A percentile compares a stretch with the other conserved stretches of the same genome.
These are phyloP conservation scores for Alternaria angustiovoidea DNA, from an alignment of 2,329 filamentous ascomycete species.

Conservation along the genomic window DNA sequence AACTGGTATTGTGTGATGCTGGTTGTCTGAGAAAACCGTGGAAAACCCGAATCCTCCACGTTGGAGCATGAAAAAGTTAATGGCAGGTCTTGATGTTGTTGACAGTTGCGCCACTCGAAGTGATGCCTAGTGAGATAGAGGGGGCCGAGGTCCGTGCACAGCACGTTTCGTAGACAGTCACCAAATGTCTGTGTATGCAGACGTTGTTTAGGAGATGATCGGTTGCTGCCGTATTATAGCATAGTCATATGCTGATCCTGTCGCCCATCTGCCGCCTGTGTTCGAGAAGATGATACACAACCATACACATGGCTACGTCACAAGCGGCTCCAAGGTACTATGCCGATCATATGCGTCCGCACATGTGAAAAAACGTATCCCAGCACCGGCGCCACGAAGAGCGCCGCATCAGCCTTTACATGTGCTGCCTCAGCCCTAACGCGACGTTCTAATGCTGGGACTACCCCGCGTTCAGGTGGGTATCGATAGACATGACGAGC, in stretches of 20 bases:
- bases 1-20: fast-evolving
- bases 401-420: neutral
- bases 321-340: neutral
- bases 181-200: neutral
- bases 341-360: constrained; percentile 7
- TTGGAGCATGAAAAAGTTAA: no score
- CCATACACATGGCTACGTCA: neutral
- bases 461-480: constrained; percentile 15
- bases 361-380: constrained; percentile 2
- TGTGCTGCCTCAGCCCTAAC: neutral
- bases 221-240: no score
- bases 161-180: neutral
- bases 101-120: neutral
- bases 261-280: no score
- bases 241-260: neutral
- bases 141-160: constrained; percentile 6
- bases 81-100: neutral
- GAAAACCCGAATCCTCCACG: no score
- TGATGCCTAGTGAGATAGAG: constrained; percentile 6
- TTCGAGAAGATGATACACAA: neutral
- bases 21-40: no score
- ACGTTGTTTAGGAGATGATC: neutral
- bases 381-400: neutral
- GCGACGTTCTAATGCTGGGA: constrained; percentile 1
- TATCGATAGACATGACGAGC: constrained; percentile 8